Evolutionary conservation across 257 asterid species (phyloP).

Genomic region (Penstemon barbatus): DNA sequence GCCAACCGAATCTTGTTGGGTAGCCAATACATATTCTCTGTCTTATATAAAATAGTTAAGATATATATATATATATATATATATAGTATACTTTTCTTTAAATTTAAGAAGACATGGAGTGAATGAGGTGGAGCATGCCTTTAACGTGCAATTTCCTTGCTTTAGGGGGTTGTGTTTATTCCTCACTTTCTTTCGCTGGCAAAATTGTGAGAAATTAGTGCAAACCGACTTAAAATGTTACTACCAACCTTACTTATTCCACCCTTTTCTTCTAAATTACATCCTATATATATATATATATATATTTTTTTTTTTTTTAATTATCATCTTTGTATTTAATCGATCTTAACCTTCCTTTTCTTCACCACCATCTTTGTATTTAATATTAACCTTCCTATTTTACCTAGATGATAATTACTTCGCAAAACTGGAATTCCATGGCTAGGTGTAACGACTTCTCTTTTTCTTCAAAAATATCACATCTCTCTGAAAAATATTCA

Average conservation of each 20-base stretch:
- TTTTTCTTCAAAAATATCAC: no score
- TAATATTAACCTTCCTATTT: no score
- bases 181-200: constrained; percentile 13
- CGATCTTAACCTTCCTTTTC: no score
- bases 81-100: constrained; percentile 38
- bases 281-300: no score
- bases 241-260: neutral
- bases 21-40: constrained; percentile 18
- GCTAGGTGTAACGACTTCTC: no score
- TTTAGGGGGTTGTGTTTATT: constrained; percentile 34
- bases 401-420: no score
- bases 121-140: constrained; percentile 46
- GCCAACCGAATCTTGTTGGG: constrained; percentile 46
- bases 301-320: no score
- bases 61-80: neutral
- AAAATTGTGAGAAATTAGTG: neutral
- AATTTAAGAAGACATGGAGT: constrained; percentile 45
- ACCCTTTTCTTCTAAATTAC: neutral
- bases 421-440: no score
- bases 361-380: no score
- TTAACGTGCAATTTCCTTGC: constrained; percentile 45
- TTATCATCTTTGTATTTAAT: no score
- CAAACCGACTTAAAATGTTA: neutral
- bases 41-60: neutral
- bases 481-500: no score